phyloP scores from a whole-genome alignment of 2,329 filamentous ascomycete genomes.

The Colletotrichum nymphaeae region DNA sequence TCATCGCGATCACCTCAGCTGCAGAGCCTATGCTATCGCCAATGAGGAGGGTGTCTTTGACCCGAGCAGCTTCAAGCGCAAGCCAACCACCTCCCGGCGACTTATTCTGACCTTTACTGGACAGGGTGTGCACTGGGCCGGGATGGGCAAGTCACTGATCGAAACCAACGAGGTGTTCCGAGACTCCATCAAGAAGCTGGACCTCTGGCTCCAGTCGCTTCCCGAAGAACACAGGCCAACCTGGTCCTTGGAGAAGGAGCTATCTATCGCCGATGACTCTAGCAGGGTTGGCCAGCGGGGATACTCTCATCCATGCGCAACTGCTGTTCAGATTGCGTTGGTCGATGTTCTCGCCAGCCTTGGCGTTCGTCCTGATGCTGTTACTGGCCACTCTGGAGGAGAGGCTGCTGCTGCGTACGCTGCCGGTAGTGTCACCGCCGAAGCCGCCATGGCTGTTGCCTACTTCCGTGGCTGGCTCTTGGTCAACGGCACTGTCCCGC shows the following conservation, averaged over 20 bases:
- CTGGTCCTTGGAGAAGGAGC: conserved; percentile 39
- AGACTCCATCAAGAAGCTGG: conserved; percentile 32
- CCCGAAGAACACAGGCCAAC: conserved; percentile 34
- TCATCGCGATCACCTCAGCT: conserved; percentile 42
- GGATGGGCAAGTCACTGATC: conserved; percentile 34
- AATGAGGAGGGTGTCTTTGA: conserved; percentile 31
- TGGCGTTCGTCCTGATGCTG: conserved; percentile 46
- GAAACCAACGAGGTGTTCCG: conserved; percentile 21
- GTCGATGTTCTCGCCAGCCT: conserved; percentile 49
- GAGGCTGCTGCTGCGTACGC: conserved; percentile 59
- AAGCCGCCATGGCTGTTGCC: conserved; percentile 50
- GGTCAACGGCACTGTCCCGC: conserved; percentile 38
- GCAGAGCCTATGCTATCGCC: conserved; percentile 41
- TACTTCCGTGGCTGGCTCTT: conserved; percentile 50
- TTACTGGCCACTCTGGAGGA: conserved; percentile 56
- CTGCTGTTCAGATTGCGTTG: conserved; percentile 52
- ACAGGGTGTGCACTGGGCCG: conserved; percentile 37
- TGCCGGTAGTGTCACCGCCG: conserved; percentile 46
- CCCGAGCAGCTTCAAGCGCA: conserved; percentile 29
- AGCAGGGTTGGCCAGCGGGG: conserved; percentile 41
- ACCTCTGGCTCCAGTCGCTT: conserved; percentile 26
- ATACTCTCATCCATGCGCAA: conserved; percentile 43
- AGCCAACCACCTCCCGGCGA: conserved; percentile 18
- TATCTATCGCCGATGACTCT: conserved; percentile 39
- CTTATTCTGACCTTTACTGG: conserved; percentile 36